phyloP scores from a whole-genome alignment of 345 rosid species.

The Arabis hirsuta region DNA sequence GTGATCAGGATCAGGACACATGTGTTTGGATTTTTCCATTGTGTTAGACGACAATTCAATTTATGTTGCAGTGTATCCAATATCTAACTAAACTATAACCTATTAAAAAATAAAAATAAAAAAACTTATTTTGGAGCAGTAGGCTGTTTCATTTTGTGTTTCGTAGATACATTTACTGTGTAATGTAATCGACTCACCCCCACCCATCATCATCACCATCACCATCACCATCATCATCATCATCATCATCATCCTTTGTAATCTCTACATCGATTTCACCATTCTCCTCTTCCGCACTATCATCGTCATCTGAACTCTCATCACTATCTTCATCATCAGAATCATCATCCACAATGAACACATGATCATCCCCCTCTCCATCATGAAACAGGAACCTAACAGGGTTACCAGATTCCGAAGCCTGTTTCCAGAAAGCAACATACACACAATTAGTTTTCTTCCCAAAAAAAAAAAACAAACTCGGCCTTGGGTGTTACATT shows the following conservation, averaged over 20 bases:
- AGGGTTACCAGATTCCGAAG: slow-evolving; percentile 5
- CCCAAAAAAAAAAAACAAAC: slow-evolving; percentile 10
- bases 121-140: no score
- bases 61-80: background rate
- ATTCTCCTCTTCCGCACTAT: slow-evolving; percentile 26
- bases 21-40: no score
- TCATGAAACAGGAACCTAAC: slow-evolving; percentile 26
- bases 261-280: slow-evolving; percentile 24
- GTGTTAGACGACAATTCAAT: no score
- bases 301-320: slow-evolving; percentile 41
- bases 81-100: background rate
- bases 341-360: slow-evolving; percentile 9
- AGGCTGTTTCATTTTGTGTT: background rate
- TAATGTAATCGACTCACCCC: slow-evolving; percentile 6
- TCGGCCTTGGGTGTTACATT: background rate
- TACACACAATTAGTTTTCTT: slow-evolving; percentile 7
- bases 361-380: slow-evolving; percentile 33
- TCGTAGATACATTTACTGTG: background rate
- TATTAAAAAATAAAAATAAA: no score
- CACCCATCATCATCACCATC: background rate
- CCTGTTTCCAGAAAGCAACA: slow-evolving; percentile 39
- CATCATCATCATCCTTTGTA: slow-evolving; percentile 20
- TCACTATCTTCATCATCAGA: slow-evolving; percentile 29
- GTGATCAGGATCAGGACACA: no score
- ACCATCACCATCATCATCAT: slow-evolving; percentile 7